Base-by-base conservation (phyloP, 1,139 yeast species). In the Kluyveromyces marxianus region DNA sequence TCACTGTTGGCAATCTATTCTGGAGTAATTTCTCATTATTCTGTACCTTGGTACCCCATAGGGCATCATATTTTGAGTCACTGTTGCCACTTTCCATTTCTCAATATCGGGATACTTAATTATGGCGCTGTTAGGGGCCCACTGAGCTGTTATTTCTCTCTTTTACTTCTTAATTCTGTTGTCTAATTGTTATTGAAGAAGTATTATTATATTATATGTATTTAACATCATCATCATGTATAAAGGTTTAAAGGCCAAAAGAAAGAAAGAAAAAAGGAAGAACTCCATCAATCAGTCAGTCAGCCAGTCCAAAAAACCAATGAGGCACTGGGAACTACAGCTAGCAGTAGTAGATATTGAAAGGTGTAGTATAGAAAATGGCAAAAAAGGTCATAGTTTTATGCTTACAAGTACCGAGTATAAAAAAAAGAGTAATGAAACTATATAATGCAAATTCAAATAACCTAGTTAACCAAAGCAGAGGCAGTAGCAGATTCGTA, bases 401-500 rank as follows among this genome's bases (percentile, higher is more conserved):
- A 35, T 21, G 41, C 34, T 36, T 32, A n/a, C 26, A 33, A 36
- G 24, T 14, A 37, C 34, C 25, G 33, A 37, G n/a, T 29, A 29
- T 28, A 37, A 28, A 29, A 37, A 14, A 28, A 7, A 26, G 25
- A 25, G 28, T 27, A 26, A 36, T 10, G 35, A 36, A 32, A 24
- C 24, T 40, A 35, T 34, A 40, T 25, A 14, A 40, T 25, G 37
- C 38, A 33, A 40, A 40, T 26, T 34, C 33, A 40, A 40, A 39
- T 29, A 39, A 34, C 43, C 74, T 88, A 90, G 84, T 90, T 90
- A 71, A 94, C 98, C 77, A 94, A 83, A 76, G 99, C 95, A 70
- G 98, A 92, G 71, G 99, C 99, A 71, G 98, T 94, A 72, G 98
- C 95, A 65, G 98, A 90, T 81, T 92, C 98, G 95, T 85, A 92